These are phyloP conservation scores for Cyathus striatus DNA, from an alignment of 768 basidiomycete genomes.

Conservation along the genomic window DNA sequence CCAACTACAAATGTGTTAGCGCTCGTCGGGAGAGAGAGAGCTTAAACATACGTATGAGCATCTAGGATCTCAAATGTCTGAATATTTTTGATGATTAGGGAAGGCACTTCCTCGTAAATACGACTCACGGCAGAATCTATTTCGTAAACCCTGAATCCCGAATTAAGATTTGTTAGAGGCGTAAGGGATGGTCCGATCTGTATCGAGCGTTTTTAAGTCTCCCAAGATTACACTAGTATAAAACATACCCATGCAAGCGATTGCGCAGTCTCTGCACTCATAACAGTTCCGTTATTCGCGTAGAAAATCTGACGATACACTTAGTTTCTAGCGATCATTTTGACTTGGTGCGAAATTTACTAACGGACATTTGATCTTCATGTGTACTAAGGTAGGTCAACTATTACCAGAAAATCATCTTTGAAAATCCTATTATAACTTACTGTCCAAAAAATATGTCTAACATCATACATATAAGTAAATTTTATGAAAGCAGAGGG, in stretches of 20 bases:
- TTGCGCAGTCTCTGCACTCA: constrained; percentile 51
- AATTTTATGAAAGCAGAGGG: constrained; percentile 5
- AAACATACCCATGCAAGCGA: constrained; percentile 35
- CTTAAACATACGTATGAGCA: constrained; percentile 58
- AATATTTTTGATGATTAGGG: not conserved
- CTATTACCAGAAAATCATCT: constrained; percentile 1
- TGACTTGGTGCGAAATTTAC: constrained; percentile 6
- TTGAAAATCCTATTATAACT: constrained; percentile 8
- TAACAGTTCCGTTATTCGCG: constrained; percentile 61
- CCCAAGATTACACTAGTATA: not conserved
- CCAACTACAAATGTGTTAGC: constrained; percentile 42
- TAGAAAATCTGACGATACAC: constrained; percentile 53
- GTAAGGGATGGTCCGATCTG: constrained; percentile 70
- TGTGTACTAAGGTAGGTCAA: constrained; percentile 35
- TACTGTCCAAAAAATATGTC: constrained; percentile 75
- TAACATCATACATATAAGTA: constrained; percentile 14
- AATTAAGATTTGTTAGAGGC: constrained; percentile 66
- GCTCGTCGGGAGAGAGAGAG: not conserved
- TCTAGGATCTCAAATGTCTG: constrained; percentile 78
- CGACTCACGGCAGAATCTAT: constrained; percentile 59
- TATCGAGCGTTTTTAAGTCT: not conserved
- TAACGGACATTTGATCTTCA: constrained; percentile 64
- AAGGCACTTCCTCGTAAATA: not conserved
- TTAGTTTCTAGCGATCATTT: not conserved
- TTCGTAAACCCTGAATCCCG: constrained; percentile 71